Base-by-base conservation (phyloP, 305 asterid species). In the Solanum hybrid region DNA sequence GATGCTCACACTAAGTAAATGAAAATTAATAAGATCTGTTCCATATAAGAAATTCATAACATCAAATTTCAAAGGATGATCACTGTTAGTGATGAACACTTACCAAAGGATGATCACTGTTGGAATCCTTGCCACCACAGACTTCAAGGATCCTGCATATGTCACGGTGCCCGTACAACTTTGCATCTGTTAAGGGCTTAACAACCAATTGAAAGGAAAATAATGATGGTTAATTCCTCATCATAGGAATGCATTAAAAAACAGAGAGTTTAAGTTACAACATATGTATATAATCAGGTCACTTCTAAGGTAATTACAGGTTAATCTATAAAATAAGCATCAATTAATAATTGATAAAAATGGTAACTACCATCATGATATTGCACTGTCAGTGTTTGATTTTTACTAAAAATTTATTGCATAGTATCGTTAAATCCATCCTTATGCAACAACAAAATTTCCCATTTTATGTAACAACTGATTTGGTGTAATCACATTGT, bases 61-160 rank as follows among this genome's bases (percentile, higher is more conserved):
- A 34, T 36, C 51, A 79, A 79, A 79, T 79, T 79, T 79, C 51
- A 94, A 94, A 17, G 92, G 92, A 77, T 92, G 91, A 89, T 93
- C 93, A 24, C 91, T 94, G 78, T 93, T 79, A 65, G 4, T 3
- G 75, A 65, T 65, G 14, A 38, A 10, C 10, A 57, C 79, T 89
- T 92, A 94, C 97, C 94, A 95, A 94, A 22, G 92, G 92, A 70
- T 92, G 91, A 89, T 93, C 93, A 24, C 91, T 94, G 78, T 93
- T 79, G 75, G 89, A 89, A 89, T 93, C 97, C 91, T 91, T 89
- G 89, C 97, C 95, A 81, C 97, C 97, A 90, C 93, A 92, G 75
- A 93, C 95, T 90, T 94, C 97, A 79, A 95, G 95, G 85, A 95
- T 93, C 95, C 94, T 92, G 94, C 97, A 94, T 88, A 95, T 95